Evolutionary conservation across 306 rosid genomes (phyloP).

Genomic region (Vigna radiata): DNA sequence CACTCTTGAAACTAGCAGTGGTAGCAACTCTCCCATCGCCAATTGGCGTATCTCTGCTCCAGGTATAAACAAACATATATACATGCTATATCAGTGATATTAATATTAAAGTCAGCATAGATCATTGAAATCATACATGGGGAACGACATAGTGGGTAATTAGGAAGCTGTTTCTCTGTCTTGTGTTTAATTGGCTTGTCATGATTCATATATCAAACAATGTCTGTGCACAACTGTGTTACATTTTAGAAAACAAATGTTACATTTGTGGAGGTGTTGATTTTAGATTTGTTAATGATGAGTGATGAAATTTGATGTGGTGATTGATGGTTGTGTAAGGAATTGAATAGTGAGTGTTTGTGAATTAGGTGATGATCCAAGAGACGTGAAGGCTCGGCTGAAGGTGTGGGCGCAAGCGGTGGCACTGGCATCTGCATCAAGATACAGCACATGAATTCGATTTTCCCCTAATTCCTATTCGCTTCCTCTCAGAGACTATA

Average conservation of each 20-base stretch:
- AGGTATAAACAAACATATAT: conserved; percentile 46
- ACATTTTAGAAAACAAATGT: no score
- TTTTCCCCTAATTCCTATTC: neutral
- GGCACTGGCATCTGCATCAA: conserved; percentile 75
- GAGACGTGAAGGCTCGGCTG: conserved; percentile 89
- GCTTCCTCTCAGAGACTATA: neutral
- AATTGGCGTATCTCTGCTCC: conserved; percentile 84
- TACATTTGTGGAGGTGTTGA: no score
- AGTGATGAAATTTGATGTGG: no score
- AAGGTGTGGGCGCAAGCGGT: conserved; percentile 95
- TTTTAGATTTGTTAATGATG: no score
- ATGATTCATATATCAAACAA: neutral
- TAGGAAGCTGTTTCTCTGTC: no score
- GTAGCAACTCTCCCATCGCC: conserved; percentile 77
- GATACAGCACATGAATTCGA: conserved; percentile 48
- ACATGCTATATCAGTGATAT: no score
- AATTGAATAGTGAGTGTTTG: neutral
- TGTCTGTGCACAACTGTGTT: no score
- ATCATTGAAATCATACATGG: no score
- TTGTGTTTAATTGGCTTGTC: no score
- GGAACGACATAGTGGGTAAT: no score
- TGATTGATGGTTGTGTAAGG: neutral
- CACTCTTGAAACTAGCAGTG: conserved; percentile 67
- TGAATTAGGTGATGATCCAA: conserved; percentile 76
- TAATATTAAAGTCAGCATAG: no score